Evolutionary conservation across 441 rosid species (phyloP), one percentile per base, ranked within the genome.

Genomic region (Syzygium malaccense): DNA sequence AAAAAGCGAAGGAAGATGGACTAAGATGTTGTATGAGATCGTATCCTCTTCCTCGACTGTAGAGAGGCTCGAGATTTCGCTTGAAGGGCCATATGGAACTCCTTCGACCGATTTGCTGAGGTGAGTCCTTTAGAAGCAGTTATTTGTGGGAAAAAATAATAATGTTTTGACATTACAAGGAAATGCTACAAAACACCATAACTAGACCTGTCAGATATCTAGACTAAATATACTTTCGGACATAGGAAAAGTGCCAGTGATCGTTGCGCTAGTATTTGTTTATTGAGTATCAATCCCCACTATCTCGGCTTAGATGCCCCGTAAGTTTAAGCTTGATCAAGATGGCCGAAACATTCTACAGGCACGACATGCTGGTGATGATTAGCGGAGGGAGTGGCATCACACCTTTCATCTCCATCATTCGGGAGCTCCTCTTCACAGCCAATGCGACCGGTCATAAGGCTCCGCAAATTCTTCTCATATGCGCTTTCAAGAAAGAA

Each of bases 301-400:
- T 18, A 85, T 14, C 30, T 5, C 20, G 2, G 86, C 57, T 30
- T 85, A 32, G 86, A 55, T 15, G 57, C 64, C 58, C 56, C 9
- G 48, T 23, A 32, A 32, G 62, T 20, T 53, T 26, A 30, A 30
- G 41, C 64, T 33, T 20, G 51, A 75, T 37, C n/a, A 6, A 19
- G 51, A 37, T 71, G 49, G 83, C 17, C 51, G n/a, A 41, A 75
- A 75, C 83, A 75, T 75, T 75, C 18, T 80, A 41, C 86, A 86
- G 88, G 58, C 86, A 86, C n/a, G 88, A 86, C 41, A 45, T 19
- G 90, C 80, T 89, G 86, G 90, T 89, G 71, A 86, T 89, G 90
- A 86, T 89, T 32, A 86, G 90, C 6, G 90, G 90, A 75, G 90
- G 90, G 28, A 86, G 90, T 41, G 86, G 86, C 78, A 86, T 89